Base-by-base conservation (phyloP, 139 green algal species). In the Limnomonas spitsbergensis region DNA sequence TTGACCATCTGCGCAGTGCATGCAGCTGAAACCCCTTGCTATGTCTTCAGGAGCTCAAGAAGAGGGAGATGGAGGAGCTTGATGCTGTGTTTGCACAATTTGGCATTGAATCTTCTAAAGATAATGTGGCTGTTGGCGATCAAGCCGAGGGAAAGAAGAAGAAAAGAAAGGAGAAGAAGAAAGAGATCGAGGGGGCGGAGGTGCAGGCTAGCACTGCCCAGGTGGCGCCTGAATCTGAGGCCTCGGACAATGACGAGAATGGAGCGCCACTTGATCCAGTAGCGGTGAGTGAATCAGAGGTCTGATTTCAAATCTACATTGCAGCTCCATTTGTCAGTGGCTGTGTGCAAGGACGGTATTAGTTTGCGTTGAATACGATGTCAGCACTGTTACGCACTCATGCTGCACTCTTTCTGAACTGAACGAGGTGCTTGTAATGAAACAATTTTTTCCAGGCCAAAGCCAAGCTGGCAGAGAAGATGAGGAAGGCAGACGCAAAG, bases 31-130 rank as follows among this genome's bases (percentile, higher is more conserved):
- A n/a, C n/a, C n/a, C n/a, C n/a, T n/a, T n/a, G n/a, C n/a, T n/a
- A n/a, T n/a, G n/a, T 61, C 47, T 70, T 24, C 82, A 90, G 87
- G 87, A 92, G 74, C 53, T 89, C 39, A 92, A 92, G 78, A 90
- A 92, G 80, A 92, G 90, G 84, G 88, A 92, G 78, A 84, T 92
- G 75, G 83, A 92, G 38, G 88, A 90, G 76, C 70, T 92, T n/a
- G 86, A 92, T 47, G 85, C 85, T 0, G 79, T 90, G 53, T 86
- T 92, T 67, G 79, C 80, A 2, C 81, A 92, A 80, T 76, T 92
- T 34, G 88, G 88, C 38, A 88, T 92, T 29, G 40, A 78, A 26
- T 4, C 52, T 34, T 61, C 47, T 29, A 61, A 61, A 61, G 47
- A 61, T 29, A 61, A 61, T 61, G 47, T 14, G 20, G 47, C 14